Evolutionary conservation across 129 eudicot genomes (phyloP).

Genomic region (Tagetes erecta): DNA sequence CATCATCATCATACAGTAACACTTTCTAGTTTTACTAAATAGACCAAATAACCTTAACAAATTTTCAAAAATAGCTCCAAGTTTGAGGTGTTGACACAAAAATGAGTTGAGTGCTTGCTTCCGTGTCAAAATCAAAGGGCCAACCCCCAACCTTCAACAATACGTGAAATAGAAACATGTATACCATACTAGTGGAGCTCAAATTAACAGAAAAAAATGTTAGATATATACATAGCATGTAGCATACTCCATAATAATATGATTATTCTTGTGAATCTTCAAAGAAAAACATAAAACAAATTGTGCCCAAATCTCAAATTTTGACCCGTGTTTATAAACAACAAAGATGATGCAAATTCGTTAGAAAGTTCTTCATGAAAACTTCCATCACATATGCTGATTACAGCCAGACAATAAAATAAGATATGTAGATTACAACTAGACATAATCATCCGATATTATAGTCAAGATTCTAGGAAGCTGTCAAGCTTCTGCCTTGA

Average conservation of each 20-base stretch:
- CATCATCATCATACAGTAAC: neutral
- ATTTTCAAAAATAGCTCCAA: neutral
- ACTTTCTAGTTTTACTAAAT: neutral
- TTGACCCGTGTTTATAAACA: neutral
- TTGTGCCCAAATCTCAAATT: neutral
- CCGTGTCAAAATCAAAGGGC: neutral
- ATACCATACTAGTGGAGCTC: neutral
- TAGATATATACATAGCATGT: neutral
- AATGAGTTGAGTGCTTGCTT: neutral
- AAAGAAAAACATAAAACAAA: constrained; percentile 3
- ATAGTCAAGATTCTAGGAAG: neutral
- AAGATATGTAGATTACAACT: neutral
- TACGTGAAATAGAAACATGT: neutral
- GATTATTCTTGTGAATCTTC: neutral
- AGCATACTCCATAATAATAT: constrained; percentile 12
- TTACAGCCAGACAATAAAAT: neutral
- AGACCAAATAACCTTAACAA: neutral
- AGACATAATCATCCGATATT: neutral
- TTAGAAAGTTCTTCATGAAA: neutral
- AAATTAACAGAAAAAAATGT: neutral
- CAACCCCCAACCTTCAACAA: neutral
- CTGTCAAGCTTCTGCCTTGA: neutral
- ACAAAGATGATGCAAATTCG: neutral
- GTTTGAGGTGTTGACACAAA: neutral
- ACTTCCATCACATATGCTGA: neutral